Percentiles rank a stretch among this genome's conserved stretches.
Conservation (phyloP, 768 basidiomycete genomes). For the Auriscalpium microsporum region DNA sequence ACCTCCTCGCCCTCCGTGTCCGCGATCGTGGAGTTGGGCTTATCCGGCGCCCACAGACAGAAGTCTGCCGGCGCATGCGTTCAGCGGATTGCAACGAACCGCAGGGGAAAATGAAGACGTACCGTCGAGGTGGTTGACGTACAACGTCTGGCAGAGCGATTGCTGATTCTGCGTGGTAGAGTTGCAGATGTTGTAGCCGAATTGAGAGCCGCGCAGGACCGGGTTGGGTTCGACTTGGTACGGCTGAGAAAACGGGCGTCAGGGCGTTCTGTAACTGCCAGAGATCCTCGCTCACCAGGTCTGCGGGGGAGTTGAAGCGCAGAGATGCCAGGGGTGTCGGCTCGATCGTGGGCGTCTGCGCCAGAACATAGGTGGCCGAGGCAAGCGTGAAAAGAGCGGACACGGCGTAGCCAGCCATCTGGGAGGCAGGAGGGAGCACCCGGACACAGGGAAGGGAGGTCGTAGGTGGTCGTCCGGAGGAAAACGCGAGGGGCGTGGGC, state of each 20-base stretch:
- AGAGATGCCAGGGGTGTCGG: slow-evolving; percentile 22
- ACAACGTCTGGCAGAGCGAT: slow-evolving; percentile 64
- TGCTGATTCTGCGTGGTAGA: slow-evolving; percentile 50
- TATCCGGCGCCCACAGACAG: slow-evolving; percentile 55
- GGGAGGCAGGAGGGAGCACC: slow-evolving; percentile 4
- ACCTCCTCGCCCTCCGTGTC: slow-evolving; percentile 65
- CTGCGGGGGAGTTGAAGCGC: slow-evolving; percentile 17
- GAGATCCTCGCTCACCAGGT: too few species aligned
- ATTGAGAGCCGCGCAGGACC: slow-evolving; percentile 45
- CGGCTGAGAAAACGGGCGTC: slow-evolving; percentile 27
- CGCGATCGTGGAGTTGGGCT: slow-evolving; percentile 44
- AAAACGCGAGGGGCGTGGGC: neutral
- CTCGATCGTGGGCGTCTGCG: slow-evolving; percentile 15
- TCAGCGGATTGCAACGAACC: neutral
- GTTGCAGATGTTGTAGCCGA: slow-evolving; percentile 63
- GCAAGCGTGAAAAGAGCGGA: slow-evolving; percentile 24
- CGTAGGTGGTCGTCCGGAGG: neutral
- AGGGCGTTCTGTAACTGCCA: too few species aligned
- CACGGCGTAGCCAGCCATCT: slow-evolving; percentile 29
- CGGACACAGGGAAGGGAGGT: slow-evolving; percentile 3
- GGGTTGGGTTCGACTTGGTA: slow-evolving; percentile 38
- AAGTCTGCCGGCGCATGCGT: slow-evolving; percentile 38
- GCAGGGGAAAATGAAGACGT: slow-evolving; percentile 2
- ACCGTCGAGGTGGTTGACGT: slow-evolving; percentile 51
- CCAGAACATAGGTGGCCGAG: slow-evolving; percentile 18